phyloP scores from a whole-genome alignment of 2,329 filamentous ascomycete genomes.

The Fusarium sp. region DNA sequence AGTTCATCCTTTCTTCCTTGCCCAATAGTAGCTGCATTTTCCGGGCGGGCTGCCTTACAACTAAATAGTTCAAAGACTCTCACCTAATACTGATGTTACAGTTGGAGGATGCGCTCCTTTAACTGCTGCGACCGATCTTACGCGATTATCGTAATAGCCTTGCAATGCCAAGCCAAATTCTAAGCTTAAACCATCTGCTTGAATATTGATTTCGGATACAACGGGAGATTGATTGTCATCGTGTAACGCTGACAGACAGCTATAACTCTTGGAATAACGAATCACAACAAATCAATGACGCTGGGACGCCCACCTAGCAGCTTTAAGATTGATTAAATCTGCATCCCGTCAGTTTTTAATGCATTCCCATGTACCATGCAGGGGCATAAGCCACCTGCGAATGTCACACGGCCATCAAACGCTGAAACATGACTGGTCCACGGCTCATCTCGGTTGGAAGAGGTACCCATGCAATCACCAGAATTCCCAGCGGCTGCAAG shows the following conservation, averaged over 20 bases:
- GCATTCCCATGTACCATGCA: neutral
- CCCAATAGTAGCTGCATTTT: neutral
- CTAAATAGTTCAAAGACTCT: neutral
- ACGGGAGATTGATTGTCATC: neutral
- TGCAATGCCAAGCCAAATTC: neutral
- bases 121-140: too few relatives aligned
- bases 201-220: neutral
- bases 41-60: rapidly evolving
- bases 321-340: neutral
- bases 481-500: neutral
- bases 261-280: neutral
- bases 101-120: neutral
- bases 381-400: constrained; percentile 22
- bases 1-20: too few relatives aligned
- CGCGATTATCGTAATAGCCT: too few relatives aligned
- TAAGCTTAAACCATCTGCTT: neutral
- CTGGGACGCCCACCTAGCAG: neutral
- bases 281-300: neutral
- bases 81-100: neutral
- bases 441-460: neutral
- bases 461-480: neutral
- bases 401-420: constrained; percentile 1
- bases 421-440: constrained; percentile 3
- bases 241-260: neutral
- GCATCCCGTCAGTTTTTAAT: constrained; percentile 10